Percentiles rank a stretch among this genome's conserved stretches.
Conservation (phyloP, 176 grass and related monocot genomes). For the Aegilops bicornis region DNA sequence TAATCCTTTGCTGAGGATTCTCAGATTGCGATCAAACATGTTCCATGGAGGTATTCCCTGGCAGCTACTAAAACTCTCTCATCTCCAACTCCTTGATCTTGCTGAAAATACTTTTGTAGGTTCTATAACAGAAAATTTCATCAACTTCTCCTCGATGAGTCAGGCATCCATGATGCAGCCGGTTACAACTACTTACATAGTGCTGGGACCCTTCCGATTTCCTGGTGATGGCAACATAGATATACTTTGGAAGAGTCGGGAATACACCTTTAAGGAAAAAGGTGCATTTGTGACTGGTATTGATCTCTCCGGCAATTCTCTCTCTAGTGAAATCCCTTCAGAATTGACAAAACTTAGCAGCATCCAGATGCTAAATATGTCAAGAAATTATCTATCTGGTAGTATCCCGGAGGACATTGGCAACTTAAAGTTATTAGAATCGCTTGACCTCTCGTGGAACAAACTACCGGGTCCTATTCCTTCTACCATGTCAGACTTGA, state of each 20-base stretch:
- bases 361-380: background rate
- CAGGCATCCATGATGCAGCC: background rate
- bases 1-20: too few relatives aligned
- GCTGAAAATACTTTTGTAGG: too few relatives aligned
- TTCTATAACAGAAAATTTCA: background rate
- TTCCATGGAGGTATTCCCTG: too few relatives aligned
- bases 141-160: background rate
- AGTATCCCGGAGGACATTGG: background rate
- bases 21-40: too few relatives aligned
- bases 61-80: too few relatives aligned
- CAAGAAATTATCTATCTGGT: background rate
- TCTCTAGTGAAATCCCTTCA: slow-evolving; percentile 2
- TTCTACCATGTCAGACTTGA: background rate
- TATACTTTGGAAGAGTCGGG: background rate
- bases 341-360: background rate
- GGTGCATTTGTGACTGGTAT: background rate
- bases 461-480: background rate
- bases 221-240: too few relatives aligned
- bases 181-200: too few relatives aligned
- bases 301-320: background rate
- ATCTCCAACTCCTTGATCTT: too few relatives aligned
- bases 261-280: background rate
- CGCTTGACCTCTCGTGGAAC: slow-evolving; percentile 11
- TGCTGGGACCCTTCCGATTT: too few relatives aligned
- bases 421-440: background rate